Percentiles rank a stretch among this genome's conserved stretches.
These are phyloP conservation scores for Pestalotiopsis sp. DNA, from an alignment of 2,329 filamentous ascomycete genomes.

Conservation along the genomic window DNA sequence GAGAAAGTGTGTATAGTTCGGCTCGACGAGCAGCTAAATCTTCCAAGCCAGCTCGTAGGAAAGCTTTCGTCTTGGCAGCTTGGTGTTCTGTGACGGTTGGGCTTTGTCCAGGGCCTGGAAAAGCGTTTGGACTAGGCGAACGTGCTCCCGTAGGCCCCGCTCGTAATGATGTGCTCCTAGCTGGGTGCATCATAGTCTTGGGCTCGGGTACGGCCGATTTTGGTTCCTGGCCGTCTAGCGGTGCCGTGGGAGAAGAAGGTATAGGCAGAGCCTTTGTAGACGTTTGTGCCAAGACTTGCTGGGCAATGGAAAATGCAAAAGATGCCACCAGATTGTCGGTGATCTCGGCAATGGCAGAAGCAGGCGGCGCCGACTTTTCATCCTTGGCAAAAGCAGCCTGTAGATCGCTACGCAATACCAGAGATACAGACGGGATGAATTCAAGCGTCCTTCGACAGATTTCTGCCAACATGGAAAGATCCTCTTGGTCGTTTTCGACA, in stretches of 20 bases:
- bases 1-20: constrained; percentile 78
- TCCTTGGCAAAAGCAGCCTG: constrained; percentile 56
- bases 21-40: constrained; percentile 82
- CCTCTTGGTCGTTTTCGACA: constrained; percentile 65
- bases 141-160: constrained; percentile 31
- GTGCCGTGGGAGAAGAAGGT: constrained; percentile 57
- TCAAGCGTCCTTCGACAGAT: constrained; percentile 81
- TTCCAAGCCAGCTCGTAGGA: constrained; percentile 69
- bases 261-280: constrained; percentile 69
- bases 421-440: constrained; percentile 80
- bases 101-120: constrained; percentile 48
- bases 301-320: constrained; percentile 76
- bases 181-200: constrained; percentile 72
- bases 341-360: constrained; percentile 50
- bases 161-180: constrained; percentile 63
- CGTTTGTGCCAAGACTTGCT: constrained; percentile 78
- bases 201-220: constrained; percentile 67
- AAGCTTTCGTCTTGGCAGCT: constrained; percentile 43
- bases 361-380: constrained; percentile 28
- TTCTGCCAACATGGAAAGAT: constrained; percentile 80
- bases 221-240: constrained; percentile 54
- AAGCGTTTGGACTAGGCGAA: constrained; percentile 53
- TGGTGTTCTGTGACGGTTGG: constrained; percentile 38
- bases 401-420: constrained; percentile 80
- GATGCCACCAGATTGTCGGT: constrained; percentile 77